These are phyloP conservation scores for Periconia digitata DNA, from an alignment of 2,329 filamentous ascomycete species.

Conservation along the genomic window DNA sequence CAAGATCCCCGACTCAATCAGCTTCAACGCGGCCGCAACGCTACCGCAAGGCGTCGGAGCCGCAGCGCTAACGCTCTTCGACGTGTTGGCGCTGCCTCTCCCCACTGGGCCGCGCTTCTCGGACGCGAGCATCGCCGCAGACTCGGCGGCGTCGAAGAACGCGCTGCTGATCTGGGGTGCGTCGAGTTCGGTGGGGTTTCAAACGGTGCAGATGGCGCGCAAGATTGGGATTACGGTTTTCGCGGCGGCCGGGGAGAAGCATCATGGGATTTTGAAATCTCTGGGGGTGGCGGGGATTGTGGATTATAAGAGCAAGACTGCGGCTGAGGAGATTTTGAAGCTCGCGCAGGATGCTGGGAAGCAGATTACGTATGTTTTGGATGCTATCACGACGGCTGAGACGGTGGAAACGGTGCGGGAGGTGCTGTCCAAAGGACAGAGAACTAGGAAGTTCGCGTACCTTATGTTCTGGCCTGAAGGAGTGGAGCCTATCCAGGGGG, in stretches of 20 bases:
- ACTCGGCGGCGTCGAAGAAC: conserved; percentile 5
- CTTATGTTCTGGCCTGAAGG: background rate
- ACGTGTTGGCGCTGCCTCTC: background rate
- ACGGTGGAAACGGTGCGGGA: background rate
- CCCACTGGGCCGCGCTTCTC: background rate
- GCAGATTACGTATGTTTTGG: background rate
- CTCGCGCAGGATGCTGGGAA: background rate
- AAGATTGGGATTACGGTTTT: conserved; percentile 36
- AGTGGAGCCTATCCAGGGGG: background rate
- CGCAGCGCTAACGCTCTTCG: conserved; percentile 3
- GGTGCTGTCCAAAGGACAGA: background rate
- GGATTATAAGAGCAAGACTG: background rate
- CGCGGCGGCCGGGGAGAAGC: conserved; percentile 33
- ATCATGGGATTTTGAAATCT: conserved; percentile 30
- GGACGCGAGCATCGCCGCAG: background rate
- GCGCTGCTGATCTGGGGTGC: conserved; percentile 43
- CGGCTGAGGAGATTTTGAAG: background rate
- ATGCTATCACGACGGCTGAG: background rate
- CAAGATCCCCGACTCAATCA: conserved; percentile 26
- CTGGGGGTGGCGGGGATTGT: conserved; percentile 30
- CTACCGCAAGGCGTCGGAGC: conserved; percentile 11
- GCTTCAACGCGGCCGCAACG: conserved; percentile 9
- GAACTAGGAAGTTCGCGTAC: background rate
- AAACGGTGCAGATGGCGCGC: conserved; percentile 40
- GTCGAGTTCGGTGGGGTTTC: conserved; percentile 36